Base-by-base conservation (phyloP, 352 stramenopile genomes). In the Pythium volutum region DNA sequence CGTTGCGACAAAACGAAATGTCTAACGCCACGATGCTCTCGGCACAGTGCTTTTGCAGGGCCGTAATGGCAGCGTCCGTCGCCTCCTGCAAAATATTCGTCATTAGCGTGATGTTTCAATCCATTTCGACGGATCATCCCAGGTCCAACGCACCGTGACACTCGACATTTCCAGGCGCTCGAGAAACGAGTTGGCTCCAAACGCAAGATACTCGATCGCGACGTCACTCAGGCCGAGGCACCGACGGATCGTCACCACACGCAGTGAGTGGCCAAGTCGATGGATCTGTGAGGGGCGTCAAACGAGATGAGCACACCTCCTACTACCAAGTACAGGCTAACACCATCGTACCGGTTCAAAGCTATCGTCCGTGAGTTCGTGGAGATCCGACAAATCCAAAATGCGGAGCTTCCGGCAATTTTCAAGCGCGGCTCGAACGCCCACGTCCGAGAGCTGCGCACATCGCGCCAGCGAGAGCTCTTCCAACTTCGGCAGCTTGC, bases 1-100 rank as follows among this genome's bases (percentile, higher is more conserved):
- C 76, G 20, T 80, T 80, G 15, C 84, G 73, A 33, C 82, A 91
- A 47, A 93, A 93, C 5, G 84, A 93, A 29, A 93, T 77, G 63
- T 93, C 81, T 18, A 93, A 70, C 10, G 56, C 74, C 3, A 56
- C 53, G 2, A 93, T 45, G 29, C 58, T 81, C 9, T 64, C 66
- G 8, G 65, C 50, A 26, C 81, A 91, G 41, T 80, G 64, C 42
- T 78, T 76, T 43, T 86, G 66, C 43, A 93, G 60, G 18, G 68
- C 60, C 27, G 76, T 50, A 39, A 91, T 76, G 7, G 74, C 55
- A 9, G 59, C 74, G 23, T 90, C 81, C 0, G 80, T 91, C 22
- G 58, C 64, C 67, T 88, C 68, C 82, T 92, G 54, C 48, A 55
- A 15, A 16, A 53, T 31, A 6, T 12, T 20, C 16, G 12, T 26